A percentile compares a stretch with the other conserved stretches of the same genome.
These are phyloP conservation scores for Piper longum DNA, from an alignment of 164 flowering plant species.

Conservation along the genomic window DNA sequence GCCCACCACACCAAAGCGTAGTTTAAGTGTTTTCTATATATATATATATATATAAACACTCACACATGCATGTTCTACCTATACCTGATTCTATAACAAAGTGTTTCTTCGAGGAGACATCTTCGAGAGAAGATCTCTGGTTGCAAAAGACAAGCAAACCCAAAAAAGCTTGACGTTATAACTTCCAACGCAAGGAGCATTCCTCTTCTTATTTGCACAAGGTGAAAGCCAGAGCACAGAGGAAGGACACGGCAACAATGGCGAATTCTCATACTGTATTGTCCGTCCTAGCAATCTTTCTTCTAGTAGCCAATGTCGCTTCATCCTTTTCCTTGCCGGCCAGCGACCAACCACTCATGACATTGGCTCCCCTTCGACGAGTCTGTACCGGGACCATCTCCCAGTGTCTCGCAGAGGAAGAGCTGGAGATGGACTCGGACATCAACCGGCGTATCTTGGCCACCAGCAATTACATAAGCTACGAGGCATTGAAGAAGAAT, in stretches of 20 bases:
- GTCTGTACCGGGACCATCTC: constrained; percentile 39
- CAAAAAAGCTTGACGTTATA: too few relatives aligned
- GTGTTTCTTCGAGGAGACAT: too few relatives aligned
- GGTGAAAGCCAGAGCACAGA: not conserved
- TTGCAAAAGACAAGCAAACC: too few relatives aligned
- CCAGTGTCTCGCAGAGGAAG: constrained; percentile 44
- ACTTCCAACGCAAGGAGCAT: too few relatives aligned
- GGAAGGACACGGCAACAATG: not conserved
- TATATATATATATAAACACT: too few relatives aligned
- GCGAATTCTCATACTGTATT: not conserved
- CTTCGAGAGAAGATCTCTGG: too few relatives aligned
- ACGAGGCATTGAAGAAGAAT: constrained; percentile 73
- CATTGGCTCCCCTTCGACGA: constrained; percentile 23
- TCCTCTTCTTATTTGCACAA: too few relatives aligned
- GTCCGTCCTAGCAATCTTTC: not conserved
- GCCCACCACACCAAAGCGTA: too few relatives aligned
- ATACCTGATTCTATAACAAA: too few relatives aligned
- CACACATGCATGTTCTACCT: too few relatives aligned
- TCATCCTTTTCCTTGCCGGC: constrained; percentile 10
- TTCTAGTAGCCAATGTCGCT: not conserved
- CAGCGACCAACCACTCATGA: constrained; percentile 16
- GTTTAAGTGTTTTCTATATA: too few relatives aligned
- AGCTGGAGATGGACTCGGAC: constrained; percentile 67
- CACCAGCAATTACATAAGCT: constrained; percentile 61
- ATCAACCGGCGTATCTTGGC: constrained; percentile 68